A percentile compares a stretch with the other conserved stretches of the same genome.
These are phyloP conservation scores for Eimeria nieschulzi DNA, from an alignment of 169 alveolate species.

Conservation along the genomic window DNA sequence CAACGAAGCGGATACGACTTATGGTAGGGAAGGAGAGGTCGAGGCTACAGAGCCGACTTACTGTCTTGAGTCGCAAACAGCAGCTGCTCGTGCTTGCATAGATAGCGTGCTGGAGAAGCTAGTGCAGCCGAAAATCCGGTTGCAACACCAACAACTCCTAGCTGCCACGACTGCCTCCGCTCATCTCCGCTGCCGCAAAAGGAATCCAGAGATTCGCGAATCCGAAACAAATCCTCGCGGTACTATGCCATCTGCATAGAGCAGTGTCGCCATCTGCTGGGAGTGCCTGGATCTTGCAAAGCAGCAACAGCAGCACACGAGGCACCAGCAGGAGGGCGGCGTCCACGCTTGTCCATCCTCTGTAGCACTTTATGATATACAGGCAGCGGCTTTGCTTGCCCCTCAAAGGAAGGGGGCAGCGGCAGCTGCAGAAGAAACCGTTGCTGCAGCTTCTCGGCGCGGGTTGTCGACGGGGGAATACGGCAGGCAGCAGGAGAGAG, in stretches of 20 bases:
- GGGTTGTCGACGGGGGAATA: neutral
- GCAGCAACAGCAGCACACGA: constrained; percentile 33
- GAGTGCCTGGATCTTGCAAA: constrained; percentile 35
- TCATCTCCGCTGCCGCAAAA: constrained; percentile 21
- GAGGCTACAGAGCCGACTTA: neutral
- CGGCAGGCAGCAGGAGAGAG: neutral
- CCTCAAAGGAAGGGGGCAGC: neutral
- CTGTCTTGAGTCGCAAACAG: neutral
- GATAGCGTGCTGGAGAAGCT: constrained; percentile 28
- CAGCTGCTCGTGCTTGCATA: constrained; percentile 16
- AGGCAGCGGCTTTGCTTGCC: neutral
- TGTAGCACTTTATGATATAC: neutral
- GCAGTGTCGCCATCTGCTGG: constrained; percentile 51
- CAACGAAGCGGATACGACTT: neutral
- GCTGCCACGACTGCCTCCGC: constrained; percentile 51
- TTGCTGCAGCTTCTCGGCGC: neutral
- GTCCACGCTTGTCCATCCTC: neutral
- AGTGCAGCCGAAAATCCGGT: constrained; percentile 34
- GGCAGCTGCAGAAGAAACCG: neutral
- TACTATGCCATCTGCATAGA: neutral
- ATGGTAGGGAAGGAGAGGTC: neutral
- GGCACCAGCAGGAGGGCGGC: neutral
- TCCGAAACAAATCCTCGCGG: neutral
- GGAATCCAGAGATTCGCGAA: neutral
- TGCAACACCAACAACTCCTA: constrained; percentile 41